A percentile compares a stretch with the other conserved stretches of the same genome.
These are phyloP conservation scores for Neltuma alba DNA, from an alignment of 306 rosid species.

Conservation along the genomic window DNA sequence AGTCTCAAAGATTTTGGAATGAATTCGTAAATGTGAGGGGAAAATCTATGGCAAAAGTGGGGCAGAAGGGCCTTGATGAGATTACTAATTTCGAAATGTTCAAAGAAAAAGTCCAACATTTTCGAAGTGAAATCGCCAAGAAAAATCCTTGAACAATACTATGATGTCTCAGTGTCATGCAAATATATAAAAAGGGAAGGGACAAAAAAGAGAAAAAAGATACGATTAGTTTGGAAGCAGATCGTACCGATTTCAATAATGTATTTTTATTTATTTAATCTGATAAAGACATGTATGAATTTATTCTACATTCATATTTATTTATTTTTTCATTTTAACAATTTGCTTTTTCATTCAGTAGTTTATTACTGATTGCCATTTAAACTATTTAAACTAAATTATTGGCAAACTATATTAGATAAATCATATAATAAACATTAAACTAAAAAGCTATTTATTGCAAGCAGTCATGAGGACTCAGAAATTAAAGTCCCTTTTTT, in stretches of 20 bases:
- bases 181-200: background rate
- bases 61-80: background rate
- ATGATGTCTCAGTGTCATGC: background rate
- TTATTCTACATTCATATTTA: background rate
- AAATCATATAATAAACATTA: too few relatives aligned
- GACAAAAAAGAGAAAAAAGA: background rate
- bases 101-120: background rate
- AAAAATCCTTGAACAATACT: background rate
- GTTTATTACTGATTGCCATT: background rate
- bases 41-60: background rate
- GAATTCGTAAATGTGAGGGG: background rate
- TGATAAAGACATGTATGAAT: background rate
- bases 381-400: too few relatives aligned
- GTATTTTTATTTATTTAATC: background rate
- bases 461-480: too few relatives aligned
- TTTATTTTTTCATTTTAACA: background rate
- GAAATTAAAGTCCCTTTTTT: too few relatives aligned
- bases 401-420: too few relatives aligned
- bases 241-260: background rate
- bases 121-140: background rate
- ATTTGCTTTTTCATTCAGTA: background rate
- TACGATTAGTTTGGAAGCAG: background rate
- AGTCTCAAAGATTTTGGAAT: background rate
- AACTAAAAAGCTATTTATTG: too few relatives aligned
- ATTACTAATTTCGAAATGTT: background rate